Base-by-base conservation (phyloP, 2,329 filamentous ascomycete species). In the Diplodia mutila region DNA sequence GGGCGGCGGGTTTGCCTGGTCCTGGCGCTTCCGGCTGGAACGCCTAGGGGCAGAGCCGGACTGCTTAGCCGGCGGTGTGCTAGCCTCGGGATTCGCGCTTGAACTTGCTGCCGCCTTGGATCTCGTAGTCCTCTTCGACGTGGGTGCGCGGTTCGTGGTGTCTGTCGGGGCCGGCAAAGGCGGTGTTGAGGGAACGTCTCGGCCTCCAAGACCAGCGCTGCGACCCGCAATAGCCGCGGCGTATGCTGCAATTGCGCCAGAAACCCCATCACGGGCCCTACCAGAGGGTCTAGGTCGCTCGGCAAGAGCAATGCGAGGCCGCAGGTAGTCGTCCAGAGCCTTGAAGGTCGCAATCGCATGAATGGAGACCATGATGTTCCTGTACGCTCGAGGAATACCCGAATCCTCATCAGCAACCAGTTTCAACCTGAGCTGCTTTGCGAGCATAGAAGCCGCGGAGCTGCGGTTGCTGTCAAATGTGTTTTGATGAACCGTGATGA, bases 261-360 rank as follows among this genome's bases (percentile, higher is more conserved):
- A 86, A 32, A 93, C 81, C 1, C 89, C 87, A 65, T 83, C 90
- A 76, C 81, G 82, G 70, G 80, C 81, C 70, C 90, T 86, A 18
- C 66, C 66, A 34, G 86, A 84, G 11, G 82, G 83, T 52, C 89
- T 85, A 14, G 91, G 87, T 23, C 92, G 88, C 70, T 97, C 93
- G 3, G 91, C 89, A 16, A 95, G 78, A 73, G 85, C 93, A 68
- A 99, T 97, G 69, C 94, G 88, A 8, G 95, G 95, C 46, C 95
- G 90, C 52, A 99, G 85, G 77, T 98, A 99, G 76, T 99, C 95
- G 75, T 98, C 95, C 27, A 99, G 82, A 0, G 94, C 92, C 78
- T 97, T 98, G 83, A 99, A 98, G 0, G 94, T 98, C 2, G 95
- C 94, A 74, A 99, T 98, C 18, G 95, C 95, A 77, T 99, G 95